phyloP scores from a whole-genome alignment of 176 grass and related monocot genomes.

The Eleusine coracana region DNA sequence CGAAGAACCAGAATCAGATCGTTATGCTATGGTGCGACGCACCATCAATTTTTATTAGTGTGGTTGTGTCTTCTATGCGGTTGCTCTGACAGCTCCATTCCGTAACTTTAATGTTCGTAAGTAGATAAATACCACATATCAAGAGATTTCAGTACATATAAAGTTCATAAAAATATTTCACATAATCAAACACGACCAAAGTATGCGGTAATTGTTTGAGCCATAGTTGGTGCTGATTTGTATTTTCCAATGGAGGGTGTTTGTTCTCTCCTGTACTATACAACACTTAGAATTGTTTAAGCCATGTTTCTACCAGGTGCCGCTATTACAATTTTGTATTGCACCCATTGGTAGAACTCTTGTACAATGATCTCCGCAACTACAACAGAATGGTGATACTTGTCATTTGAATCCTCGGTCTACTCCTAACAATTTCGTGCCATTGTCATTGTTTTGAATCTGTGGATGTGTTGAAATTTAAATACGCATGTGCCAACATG shows the following conservation, averaged over 20 bases:
- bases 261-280: constrained; percentile 14
- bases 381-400: constrained; percentile 45
- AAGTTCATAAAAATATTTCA: too few species aligned
- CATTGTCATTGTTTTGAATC: constrained; percentile 26
- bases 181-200: too few species aligned
- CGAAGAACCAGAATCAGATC: too few species aligned
- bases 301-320: not conserved
- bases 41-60: too few species aligned
- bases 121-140: too few species aligned
- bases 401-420: not conserved
- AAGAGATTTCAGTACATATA: too few species aligned
- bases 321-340: constrained; percentile 14
- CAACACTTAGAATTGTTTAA: constrained; percentile 25
- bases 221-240: not conserved
- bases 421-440: constrained; percentile 23
- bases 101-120: too few species aligned
- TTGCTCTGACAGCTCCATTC: too few species aligned
- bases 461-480: constrained; percentile 47
- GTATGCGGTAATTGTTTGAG: too few species aligned
- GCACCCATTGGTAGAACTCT: not conserved
- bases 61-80: too few species aligned
- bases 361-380: constrained; percentile 48
- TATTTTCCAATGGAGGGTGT: not conserved
- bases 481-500: constrained; percentile 74
- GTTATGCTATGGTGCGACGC: too few species aligned